Evolutionary conservation across 352 stramenopile genomes (phyloP).

Genomic region (Phytopythium mirpurense): DNA sequence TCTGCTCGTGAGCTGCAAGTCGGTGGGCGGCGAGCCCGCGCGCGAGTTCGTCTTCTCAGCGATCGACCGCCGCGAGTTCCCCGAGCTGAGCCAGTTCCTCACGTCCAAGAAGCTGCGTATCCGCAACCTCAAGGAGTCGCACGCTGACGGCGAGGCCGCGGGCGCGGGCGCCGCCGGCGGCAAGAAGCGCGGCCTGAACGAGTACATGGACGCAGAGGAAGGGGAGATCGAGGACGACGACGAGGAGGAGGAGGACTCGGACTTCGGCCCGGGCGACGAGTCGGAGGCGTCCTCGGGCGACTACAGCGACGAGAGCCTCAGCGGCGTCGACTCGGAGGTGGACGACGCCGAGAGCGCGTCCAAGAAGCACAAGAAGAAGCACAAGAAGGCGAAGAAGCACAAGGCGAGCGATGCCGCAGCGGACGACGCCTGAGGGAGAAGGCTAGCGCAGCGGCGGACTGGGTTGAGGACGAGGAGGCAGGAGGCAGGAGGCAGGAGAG

Average conservation of each 20-base stretch:
- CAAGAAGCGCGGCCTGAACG: conserved; percentile 78
- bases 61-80: conserved; percentile 96
- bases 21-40: conserved; percentile 69
- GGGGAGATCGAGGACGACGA: conserved; percentile 89
- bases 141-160: conserved; percentile 29
- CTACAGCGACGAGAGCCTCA: conserved; percentile 83
- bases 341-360: conserved; percentile 53
- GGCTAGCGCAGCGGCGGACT: too few species aligned
- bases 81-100: conserved; percentile 93
- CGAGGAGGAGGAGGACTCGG: conserved; percentile 89
- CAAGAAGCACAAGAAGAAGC: conserved; percentile 61
- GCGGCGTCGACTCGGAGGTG: conserved; percentile 73
- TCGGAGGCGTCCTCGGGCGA: conserved; percentile 59
- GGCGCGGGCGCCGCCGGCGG: conserved; percentile 36
- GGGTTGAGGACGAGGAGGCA: neutral
- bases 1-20: conserved; percentile 90
- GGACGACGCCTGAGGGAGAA: conserved; percentile 13
- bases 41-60: conserved; percentile 94
- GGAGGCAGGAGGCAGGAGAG: neutral
- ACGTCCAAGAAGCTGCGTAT: conserved; percentile 94
- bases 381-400: conserved; percentile 51
- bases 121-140: conserved; percentile 89
- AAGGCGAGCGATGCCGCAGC: conserved; percentile 18
- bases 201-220: conserved; percentile 79
- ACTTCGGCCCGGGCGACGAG: conserved; percentile 86